Evolutionary conservation across 345 rosid species (phyloP), one percentile per base, ranked within the genome.

Genomic region (Syzygium aromaticum): DNA sequence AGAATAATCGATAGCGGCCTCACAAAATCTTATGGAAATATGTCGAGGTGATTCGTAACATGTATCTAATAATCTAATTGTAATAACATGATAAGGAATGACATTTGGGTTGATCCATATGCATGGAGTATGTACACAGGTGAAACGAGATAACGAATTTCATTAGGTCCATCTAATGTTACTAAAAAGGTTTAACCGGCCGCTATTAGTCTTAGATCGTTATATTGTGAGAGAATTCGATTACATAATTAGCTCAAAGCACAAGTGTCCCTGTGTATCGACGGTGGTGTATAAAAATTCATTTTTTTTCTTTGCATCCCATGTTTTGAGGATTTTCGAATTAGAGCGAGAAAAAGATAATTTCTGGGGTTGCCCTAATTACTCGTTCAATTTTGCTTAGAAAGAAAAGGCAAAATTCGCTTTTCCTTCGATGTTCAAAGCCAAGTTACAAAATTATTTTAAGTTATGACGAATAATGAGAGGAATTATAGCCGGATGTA

Each of bases 51-150:
- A 30, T 33, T 15, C 5, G 3, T 64, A 15, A 64, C 43, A 16
- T 64, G 1, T 30, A 16, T 67, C 16, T 8, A 16, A 67, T 67
- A 59, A 27, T 27, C 16, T 15, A 33, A 59, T 59, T 13, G 8
- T 5, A 43, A 43, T 43, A 6, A 43, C 46, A 43, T 7, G 46
- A 43, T 43, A 43, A 43, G 7, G 46, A 43, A 43, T 43, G 46
- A 27, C 67, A 5, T 59, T 59, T 12, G 67, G 67, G 27, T 10
- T 57, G 63, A 11, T 57, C 63, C 63, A 57, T 56, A 22, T 56
- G 61, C 27, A 54, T 54, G 0, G 0, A 54, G 12, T 22, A 23
- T 0, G 0, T 10, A 10, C 6, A 5, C 22, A 17, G 0, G 7
- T 25, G 30, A 57, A 57, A 57, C 0, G 3, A 57, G 63, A 25